phyloP scores from a whole-genome alignment of 352 stramenopile species.

The Phytophthora multivora region DNA sequence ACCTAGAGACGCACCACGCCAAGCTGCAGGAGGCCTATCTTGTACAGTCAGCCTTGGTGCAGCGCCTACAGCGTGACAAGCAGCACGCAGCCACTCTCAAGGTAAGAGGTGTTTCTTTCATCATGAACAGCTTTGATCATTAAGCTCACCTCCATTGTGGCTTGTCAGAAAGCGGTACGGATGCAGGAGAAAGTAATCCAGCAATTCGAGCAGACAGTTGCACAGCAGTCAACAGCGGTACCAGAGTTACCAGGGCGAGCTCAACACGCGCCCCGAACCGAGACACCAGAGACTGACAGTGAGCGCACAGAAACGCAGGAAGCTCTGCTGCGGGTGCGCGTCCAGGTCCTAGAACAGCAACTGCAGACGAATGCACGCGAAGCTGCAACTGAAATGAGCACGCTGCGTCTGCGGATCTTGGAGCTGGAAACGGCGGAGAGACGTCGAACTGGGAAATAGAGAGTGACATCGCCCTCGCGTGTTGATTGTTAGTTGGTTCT shows the following conservation, averaged over 20 bases:
- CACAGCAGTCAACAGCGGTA: constrained; percentile 33
- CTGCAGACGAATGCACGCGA: constrained; percentile 63
- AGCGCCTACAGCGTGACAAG: constrained; percentile 74
- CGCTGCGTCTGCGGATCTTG: constrained; percentile 65
- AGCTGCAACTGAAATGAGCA: constrained; percentile 60
- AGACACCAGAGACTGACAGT: background rate
- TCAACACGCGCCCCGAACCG: background rate
- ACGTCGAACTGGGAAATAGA: constrained; percentile 27
- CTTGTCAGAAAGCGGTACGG: constrained; percentile 59
- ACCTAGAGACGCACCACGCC: constrained; percentile 51
- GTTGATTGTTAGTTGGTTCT: constrained; percentile 23
- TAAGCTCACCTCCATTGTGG: constrained; percentile 10
- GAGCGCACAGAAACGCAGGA: constrained; percentile 21
- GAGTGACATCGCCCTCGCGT: background rate
- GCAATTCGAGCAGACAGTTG: constrained; percentile 75
- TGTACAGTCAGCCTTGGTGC: constrained; percentile 63
- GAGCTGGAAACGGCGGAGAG: constrained; percentile 53
- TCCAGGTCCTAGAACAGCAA: constrained; percentile 74
- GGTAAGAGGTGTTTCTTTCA: constrained; percentile 22
- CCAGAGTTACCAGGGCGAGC: constrained; percentile 1
- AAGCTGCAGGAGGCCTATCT: constrained; percentile 79
- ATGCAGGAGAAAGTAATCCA: constrained; percentile 84
- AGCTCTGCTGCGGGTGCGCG: constrained; percentile 46
- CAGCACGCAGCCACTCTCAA: constrained; percentile 55
- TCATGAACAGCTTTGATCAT: background rate